phyloP scores from a whole-genome alignment of 345 rosid genomes.

The Arabidopsis thaliana region TAIR10.1 NC_003074.8:20009501-20010000 shows the following conservation, averaged over 20 bases:
- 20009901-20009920: too few species aligned
- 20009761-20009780: neutral
- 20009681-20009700: neutral
- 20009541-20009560: conserved; percentile 10
- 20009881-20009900: neutral
- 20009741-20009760: neutral
- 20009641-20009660: neutral
- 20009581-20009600: conserved; percentile 17
- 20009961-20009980: too few species aligned
- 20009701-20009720: neutral
- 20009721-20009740: neutral
- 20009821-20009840: neutral
- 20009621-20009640: neutral
- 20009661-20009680: conserved; percentile 1
- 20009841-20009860: neutral
- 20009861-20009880: neutral
- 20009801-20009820: neutral
- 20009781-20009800: neutral
- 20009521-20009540: neutral
- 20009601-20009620: neutral
- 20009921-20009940: too few species aligned
- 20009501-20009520: conserved; percentile 29
- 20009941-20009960: too few species aligned
- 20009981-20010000: neutral
- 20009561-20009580: conserved; percentile 31